Evolutionary conservation across 2,329 filamentous ascomycete species (phyloP).

Genomic region (Biscogniauxia sp.): DNA sequence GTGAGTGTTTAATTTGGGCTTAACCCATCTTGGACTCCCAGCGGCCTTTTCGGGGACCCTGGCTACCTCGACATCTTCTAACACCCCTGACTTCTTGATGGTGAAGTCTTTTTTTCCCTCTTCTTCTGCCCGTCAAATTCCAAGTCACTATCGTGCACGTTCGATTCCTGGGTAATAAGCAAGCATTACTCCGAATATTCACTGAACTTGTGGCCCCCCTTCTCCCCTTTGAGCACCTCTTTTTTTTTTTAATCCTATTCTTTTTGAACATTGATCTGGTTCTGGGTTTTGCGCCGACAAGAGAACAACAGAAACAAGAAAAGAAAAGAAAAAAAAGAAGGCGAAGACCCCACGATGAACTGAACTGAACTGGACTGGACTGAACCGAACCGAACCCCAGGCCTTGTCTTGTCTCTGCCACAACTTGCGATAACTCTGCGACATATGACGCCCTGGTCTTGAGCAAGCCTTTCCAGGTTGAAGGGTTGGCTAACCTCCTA

Average conservation of each 20-base stretch:
- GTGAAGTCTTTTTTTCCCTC: neutral
- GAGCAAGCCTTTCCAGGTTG: slow-evolving; percentile 18
- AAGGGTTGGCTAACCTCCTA: slow-evolving; percentile 14
- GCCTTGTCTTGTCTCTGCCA: neutral
- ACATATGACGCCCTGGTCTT: slow-evolving; percentile 26
- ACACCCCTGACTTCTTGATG: neutral
- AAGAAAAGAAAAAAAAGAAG: too few species aligned
- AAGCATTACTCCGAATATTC: slow-evolving; percentile 22
- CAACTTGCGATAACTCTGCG: slow-evolving; percentile 4
- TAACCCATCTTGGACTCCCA: slow-evolving; percentile 15
- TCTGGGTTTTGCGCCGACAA: neutral
- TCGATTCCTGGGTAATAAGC: slow-evolving; percentile 20
- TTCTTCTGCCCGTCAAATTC: slow-evolving; percentile 2
- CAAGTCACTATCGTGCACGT: neutral
- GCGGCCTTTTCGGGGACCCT: slow-evolving; percentile 12
- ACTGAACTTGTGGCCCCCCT: neutral
- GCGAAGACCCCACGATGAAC: neutral
- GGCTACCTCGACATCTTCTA: slow-evolving; percentile 4
- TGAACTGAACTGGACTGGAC: neutral
- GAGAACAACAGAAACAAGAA: too few species aligned
- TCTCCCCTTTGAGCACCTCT: neutral
- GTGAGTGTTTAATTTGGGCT: slow-evolving; percentile 40
- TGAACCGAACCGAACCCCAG: neutral
- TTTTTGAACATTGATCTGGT: neutral
- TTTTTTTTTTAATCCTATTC: neutral